Conservation (phyloP, 257 asterid species). For the Echium plantagineum region DNA sequence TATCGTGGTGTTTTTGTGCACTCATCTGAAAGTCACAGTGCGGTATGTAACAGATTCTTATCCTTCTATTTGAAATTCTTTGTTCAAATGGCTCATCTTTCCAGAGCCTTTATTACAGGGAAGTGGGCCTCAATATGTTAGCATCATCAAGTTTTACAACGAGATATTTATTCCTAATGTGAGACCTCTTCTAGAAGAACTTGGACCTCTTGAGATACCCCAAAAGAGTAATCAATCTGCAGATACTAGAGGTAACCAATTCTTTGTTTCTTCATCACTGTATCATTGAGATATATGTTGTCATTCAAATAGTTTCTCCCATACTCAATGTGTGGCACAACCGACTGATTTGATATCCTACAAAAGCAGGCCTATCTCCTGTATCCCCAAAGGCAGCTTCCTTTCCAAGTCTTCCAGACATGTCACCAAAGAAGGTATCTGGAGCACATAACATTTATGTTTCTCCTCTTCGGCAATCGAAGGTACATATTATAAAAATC, state of each 20-base stretch:
- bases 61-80: constrained; percentile 4
- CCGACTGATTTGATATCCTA: constrained; percentile 2
- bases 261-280: neutral
- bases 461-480: constrained; percentile 82
- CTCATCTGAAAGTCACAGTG: constrained; percentile 21
- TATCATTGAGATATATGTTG: neutral
- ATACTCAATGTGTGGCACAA: constrained; percentile 4
- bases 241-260: too few species aligned
- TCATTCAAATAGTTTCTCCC: neutral
- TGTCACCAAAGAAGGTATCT: constrained; percentile 99
- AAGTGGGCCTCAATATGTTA: constrained; percentile 74
- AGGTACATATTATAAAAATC: constrained; percentile 29
- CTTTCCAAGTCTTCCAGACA: constrained; percentile 93
- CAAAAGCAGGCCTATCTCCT: constrained; percentile 48
- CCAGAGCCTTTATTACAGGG: constrained; percentile 39
- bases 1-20: constrained; percentile 35
- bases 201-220: constrained; percentile 56
- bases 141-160: constrained; percentile 86
- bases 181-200: constrained; percentile 84
- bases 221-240: constrained; percentile 30
- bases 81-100: constrained; percentile 11
- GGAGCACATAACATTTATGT: constrained; percentile 84
- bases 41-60: constrained; percentile 28
- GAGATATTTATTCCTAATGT: constrained; percentile 76
- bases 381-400: constrained; percentile 74